Evolutionary conservation across 176 grass and related monocot species (phyloP), one percentile per base, ranked within the genome.

Genomic region (Hyparrhenia diplandra): DNA sequence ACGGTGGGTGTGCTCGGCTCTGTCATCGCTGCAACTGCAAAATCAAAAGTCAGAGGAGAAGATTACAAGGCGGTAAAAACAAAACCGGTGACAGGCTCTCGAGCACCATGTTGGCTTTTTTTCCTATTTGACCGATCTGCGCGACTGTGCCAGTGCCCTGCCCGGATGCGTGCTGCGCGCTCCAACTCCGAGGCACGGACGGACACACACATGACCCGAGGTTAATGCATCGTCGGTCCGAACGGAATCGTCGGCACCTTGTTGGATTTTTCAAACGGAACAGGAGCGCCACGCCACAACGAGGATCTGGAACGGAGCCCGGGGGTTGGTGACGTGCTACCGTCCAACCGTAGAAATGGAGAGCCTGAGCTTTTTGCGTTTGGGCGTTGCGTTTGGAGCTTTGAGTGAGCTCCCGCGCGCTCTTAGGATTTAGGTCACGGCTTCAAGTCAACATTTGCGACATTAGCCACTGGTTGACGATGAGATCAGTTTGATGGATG

Each of bases 21-120:
- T 29, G 63, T 41, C n/a, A 61, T 64, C 23, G 5, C 59, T 10
- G 31, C 31, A 32, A 4, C 31, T 32, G 36, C 81, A 14, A 7
- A 51, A 75, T 84, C 69, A 47, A 12, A 86, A 75, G 84, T 87
- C 80, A 87, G 84, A 86, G 80, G 28, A 81, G 83, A 77, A 81
- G 82, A 57, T 81, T 89, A 81, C 82, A 81, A 57, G 66, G 17
- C n/a, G 27, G 78, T 85, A 89, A 85, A 85, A 62, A 85, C 64
- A 89, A 89, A 70, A 13, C 72, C 63, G 43, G 25, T 39, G 87
- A 81, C 72, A 77, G 72, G 4, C 54, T 64, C 25, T 13, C 6
- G 47, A 32, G 64, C 55, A 69, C 25, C 18, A 37, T 8, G 8
- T 60, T 85, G 82, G 73, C 47, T 89, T 86, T 85, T 86, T 85